Conservation (phyloP, 305 asterid genomes). For the Solanum hybrid region DNA sequence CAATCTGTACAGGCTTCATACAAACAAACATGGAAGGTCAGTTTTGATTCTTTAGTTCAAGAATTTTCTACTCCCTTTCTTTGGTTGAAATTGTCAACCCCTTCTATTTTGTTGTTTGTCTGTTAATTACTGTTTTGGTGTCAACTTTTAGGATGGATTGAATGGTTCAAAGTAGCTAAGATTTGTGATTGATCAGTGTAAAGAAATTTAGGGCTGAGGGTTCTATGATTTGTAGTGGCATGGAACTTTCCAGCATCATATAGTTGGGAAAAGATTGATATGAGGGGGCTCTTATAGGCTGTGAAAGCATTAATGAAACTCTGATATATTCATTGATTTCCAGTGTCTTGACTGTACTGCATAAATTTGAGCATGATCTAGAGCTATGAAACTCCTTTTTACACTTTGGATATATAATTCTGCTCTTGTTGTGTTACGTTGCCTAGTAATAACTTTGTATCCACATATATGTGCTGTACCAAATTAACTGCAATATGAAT, state of each 20-base stretch:
- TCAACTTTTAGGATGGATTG: not conserved
- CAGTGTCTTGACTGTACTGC: not conserved
- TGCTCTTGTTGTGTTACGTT: not conserved
- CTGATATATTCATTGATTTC: not conserved
- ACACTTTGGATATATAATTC: not conserved
- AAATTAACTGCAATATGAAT: not conserved
- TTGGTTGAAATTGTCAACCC: not conserved
- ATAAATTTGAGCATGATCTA: not conserved
- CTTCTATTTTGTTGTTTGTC: not conserved
- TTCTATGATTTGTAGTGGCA: not conserved
- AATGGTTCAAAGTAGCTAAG: not conserved
- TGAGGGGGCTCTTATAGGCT: not conserved
- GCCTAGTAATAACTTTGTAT: not conserved
- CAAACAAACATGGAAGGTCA: constrained; percentile 64
- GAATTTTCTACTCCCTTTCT: not conserved
- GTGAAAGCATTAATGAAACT: not conserved
- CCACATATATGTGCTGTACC: not conserved
- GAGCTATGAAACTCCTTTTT: not conserved
- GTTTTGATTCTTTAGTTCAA: constrained; percentile 1
- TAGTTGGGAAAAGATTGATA: not conserved
- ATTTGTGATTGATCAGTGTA: not conserved
- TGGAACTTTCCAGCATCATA: not conserved
- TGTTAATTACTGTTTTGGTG: not conserved
- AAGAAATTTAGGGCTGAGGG: not conserved
- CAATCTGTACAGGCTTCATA: constrained; percentile 65